Evolutionary conservation across 805 yeast species (phyloP), one percentile per base, ranked within the genome.

Genomic region (Metschnikowia proteae): DNA sequence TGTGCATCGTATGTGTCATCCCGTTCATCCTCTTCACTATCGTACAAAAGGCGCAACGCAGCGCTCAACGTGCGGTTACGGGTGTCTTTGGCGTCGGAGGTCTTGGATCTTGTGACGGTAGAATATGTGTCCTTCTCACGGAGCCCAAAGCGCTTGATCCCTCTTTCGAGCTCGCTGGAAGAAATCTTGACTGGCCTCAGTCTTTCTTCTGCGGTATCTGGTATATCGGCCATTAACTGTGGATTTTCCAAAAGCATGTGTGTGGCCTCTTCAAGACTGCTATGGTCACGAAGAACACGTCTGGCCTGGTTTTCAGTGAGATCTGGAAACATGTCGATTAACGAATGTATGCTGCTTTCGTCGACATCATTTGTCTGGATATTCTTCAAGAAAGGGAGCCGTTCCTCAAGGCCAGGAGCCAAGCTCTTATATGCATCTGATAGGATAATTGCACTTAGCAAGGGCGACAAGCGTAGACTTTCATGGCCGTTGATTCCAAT

Each of bases 1-100:
- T 76, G 76, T 37, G 81, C 88, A 49, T 76, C 81, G 59, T 83
- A 69, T 0, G 91, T 83, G 55, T 87, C 96, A 60, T 88, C 96
- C 3, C 85, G 82, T 57, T 88, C 96, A 63, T 88, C 96, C 54
- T 88, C 96, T 58, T 88, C 92, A 6, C 81, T 75, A 38, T 84
- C 85, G 55, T 86, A 84, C 52, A 87, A 67, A 52, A 86, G 62
- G 38, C 81, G 68, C 53, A 86, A 64, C 1, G 91, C 90, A 23
- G 81, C 76, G 0, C 76, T 67, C 38, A 86, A 62, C 0, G 87
- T 82, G 54, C 71, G 78, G 58, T 83, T 78, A 57, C 76, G 79
- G n/a, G 80, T 58, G 29, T 77, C 80, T 46, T 25, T 50, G 39
- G n/a, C 51, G 42, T 28, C 38, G n/a, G 33, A 13, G 11, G 25